Conservation (phyloP, 2,329 filamentous ascomycete species). For the Ophiocordyceps camponoti-rufipedis region DNA sequence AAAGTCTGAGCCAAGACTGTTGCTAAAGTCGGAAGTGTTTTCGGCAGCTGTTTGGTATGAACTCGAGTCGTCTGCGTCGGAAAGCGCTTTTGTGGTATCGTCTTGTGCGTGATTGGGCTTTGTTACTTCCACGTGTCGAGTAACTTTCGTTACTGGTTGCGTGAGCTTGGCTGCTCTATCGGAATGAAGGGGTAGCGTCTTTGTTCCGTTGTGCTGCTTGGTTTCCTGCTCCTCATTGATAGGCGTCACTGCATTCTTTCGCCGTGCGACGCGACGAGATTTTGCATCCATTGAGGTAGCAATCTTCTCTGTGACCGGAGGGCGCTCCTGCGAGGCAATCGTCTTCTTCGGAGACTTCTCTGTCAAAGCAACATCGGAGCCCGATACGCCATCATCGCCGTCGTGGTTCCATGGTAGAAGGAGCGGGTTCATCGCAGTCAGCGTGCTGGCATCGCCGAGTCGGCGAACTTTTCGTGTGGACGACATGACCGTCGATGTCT, state of each 20-base stretch:
- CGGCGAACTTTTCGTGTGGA: conserved; percentile 13
- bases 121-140: neutral
- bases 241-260: no score
- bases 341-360: conserved; percentile 2
- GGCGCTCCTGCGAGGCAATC: no score
- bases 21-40: conserved; percentile 5
- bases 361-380: neutral
- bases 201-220: neutral
- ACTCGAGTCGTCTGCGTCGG: conserved; percentile 6
- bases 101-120: neutral
- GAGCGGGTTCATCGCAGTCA: conserved; percentile 10
- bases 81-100: neutral
- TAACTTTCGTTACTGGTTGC: neutral
- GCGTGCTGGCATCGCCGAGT: conserved; percentile 6
- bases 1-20: conserved; percentile 4
- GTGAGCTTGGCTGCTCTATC: neutral
- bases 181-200: neutral
- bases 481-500: conserved; percentile 6
- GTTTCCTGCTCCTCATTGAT: no score
- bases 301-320: no score
- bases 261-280: no score
- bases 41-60: conserved; percentile 9
- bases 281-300: no score
- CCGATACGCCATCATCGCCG: conserved; percentile 4
- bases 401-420: conserved; percentile 14